Percentiles rank a stretch among this genome's conserved stretches.
Conservation (phyloP, 1,284 basidiomycete genomes). For the Anthracocystis walkeri region DNA sequence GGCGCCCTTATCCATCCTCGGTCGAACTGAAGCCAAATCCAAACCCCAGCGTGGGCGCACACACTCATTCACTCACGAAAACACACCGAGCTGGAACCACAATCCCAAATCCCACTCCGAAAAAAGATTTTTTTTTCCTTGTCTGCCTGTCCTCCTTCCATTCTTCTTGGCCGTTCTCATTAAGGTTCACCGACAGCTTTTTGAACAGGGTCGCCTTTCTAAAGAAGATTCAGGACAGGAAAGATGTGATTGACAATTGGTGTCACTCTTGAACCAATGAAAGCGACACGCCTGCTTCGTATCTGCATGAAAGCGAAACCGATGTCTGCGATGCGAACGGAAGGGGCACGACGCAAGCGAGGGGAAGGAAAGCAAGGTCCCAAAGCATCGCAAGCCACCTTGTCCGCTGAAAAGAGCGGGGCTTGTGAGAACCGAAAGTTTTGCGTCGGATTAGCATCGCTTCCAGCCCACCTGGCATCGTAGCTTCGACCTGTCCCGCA, state of each 20-base stretch:
- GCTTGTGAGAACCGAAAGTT: neutral
- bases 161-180: too few species aligned
- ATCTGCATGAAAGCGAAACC: neutral
- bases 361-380: constrained; percentile 3
- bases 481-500: neutral
- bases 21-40: constrained; percentile 16
- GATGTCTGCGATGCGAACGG: too few species aligned
- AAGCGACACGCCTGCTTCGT: too few species aligned
- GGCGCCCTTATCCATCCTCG: constrained; percentile 4
- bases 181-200: too few species aligned
- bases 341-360: neutral
- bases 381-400: constrained; percentile 2
- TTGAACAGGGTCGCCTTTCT: too few species aligned
- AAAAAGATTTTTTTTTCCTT: neutral
- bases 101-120: neutral
- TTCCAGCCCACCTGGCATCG: too few species aligned
- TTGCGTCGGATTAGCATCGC: constrained; percentile 13
- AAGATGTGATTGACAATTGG: too few species aligned
- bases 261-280: too few species aligned
- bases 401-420: constrained; percentile 12
- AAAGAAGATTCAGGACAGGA: too few species aligned
- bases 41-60: neutral
- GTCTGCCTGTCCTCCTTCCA: too few species aligned
- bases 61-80: neutral
- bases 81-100: neutral